Base-by-base conservation (phyloP, 176 grass and related monocot genomes). In the Urochloa ruziziensis region DNA sequence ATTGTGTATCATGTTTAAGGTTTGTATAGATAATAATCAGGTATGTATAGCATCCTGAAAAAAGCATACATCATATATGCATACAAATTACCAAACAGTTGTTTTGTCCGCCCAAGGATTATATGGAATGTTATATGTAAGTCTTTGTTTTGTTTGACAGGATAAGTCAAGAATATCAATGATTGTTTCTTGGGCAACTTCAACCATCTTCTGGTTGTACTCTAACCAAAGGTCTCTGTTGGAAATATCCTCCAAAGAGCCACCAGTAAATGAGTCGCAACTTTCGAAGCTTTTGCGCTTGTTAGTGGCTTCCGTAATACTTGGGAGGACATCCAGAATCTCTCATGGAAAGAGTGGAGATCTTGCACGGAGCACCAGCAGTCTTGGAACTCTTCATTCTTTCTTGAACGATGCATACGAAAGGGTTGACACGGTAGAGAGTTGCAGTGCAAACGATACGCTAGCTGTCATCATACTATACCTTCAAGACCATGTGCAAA, bases 241-340 rank as follows among this genome's bases (percentile, higher is more conserved):
- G 40, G 79, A 86, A 60, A 73, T 77, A 71, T 44, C 70, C 42
- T 82, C 72, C 16, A 84, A 83, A 77, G 88, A 90, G 57, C 48
- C 82, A 62, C 37, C 72, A 48, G 73, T 80, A 79, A 82, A 87
- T 2, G 95, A 91, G 39, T 84, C 64, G 63, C 74, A 52, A 48
- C 80, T 91, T 56, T 84, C 92, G 34, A 97, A 97, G 77, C 82
- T 91, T 51, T 84, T 97, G 87, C 83, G 92, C 44, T 93, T 89
- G 92, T 62, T 89, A 86, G 88, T 80, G 46, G 92, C 95, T 89
- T 97, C 95, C 1, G 68, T 97, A 46, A 97, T 97, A 81, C 84
- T 97, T 60, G 92, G 95, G 62, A 93, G 48, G 57, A 91, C 93
- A 77, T 94, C 88, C 46, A 70, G 73, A 35, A 40, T 76, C 33